Evolutionary conservation across 768 basidiomycete species (phyloP), one percentile per base, ranked within the genome.

Genomic region (Leccinum longicurvipes): DNA sequence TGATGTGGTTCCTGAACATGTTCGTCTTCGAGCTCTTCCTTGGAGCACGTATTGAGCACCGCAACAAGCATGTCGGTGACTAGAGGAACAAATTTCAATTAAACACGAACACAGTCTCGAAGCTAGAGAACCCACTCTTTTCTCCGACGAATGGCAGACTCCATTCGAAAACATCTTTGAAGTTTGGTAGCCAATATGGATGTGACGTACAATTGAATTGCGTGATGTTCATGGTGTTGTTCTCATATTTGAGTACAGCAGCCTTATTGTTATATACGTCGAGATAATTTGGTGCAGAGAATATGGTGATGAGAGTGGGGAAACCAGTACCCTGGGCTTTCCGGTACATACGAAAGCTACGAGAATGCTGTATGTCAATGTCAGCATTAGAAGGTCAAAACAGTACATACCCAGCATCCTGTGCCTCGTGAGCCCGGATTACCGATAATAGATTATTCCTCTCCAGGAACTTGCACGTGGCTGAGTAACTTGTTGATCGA

Each of bases 131-230:
- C 91, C 53, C 58, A 95, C 95, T 97, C 77, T 98, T 98, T 60
- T 92, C 86, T 51, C 94, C 95, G 5, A 98, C 94, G 68, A 98
- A 98, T 0, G 96, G 96, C 54, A 98, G 70, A 79, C 89, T 92
- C 96, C 95, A 98, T 11, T 94, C 96, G 69, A 98, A 98, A 28
- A 93, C 94, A 67, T 98, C 92, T 84, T 95, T 95, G 64, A 97
- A 97, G 74, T 97, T 97, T 0, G 95, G 95, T 28, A 98, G 71
- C 93, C 93, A 95, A 72, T 92, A 97, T 4, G 91, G 91, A 65
- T 94, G 91, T n/a, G 87, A 79, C 29, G 77, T 83, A 50, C 79
- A 81, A 67, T 87, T 87, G 64, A 89, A 94, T 69, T 93, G 91
- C 54, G 93, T 81, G 56, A 98, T 96, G 50, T 93, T 97, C 77